Evolutionary conservation across 1,139 yeast species (phyloP).

Genomic region (Torulaspora pretoriensis): DNA sequence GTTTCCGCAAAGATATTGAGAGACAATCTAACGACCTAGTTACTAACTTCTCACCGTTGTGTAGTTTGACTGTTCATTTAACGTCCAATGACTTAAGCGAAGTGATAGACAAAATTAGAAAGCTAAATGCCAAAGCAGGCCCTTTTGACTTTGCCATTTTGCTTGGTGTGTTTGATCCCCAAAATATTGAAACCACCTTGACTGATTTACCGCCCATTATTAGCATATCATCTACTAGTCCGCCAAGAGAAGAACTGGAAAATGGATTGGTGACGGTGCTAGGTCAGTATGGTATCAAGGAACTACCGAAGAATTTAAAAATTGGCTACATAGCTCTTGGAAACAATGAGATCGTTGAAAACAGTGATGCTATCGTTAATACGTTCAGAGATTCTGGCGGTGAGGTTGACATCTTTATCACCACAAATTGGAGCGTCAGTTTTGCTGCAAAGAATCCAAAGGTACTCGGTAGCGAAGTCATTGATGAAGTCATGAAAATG

Average conservation of each 20-base stretch:
- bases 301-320: slow-evolving; percentile 44
- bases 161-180: slow-evolving; percentile 43
- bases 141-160: slow-evolving; percentile 58
- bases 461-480: slow-evolving; percentile 32
- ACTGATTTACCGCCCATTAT: slow-evolving; percentile 38
- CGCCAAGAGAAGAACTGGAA: not conserved
- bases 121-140: slow-evolving; percentile 53
- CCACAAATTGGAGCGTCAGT: slow-evolving; percentile 59
- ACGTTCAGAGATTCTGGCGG: slow-evolving; percentile 17
- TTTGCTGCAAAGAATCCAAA: slow-evolving; percentile 42
- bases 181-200: not conserved
- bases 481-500: slow-evolving; percentile 46
- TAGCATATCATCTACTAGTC: slow-evolving; percentile 18
- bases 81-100: slow-evolving; percentile 40
- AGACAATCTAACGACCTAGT: not conserved
- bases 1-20: slow-evolving; percentile 2
- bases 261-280: slow-evolving; percentile 29
- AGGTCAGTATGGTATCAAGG: slow-evolving; percentile 40
- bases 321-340: slow-evolving; percentile 45
- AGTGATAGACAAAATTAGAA: slow-evolving; percentile 47
- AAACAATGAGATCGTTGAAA: slow-evolving; percentile 24
- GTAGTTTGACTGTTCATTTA: slow-evolving; percentile 49
- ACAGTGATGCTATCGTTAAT: slow-evolving; percentile 23
- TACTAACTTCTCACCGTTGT: slow-evolving; percentile 6
- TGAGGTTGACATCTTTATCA: slow-evolving; percentile 51